phyloP scores from a whole-genome alignment of 2,329 filamentous ascomycete genomes.

The Curvularia verruculosa region DNA sequence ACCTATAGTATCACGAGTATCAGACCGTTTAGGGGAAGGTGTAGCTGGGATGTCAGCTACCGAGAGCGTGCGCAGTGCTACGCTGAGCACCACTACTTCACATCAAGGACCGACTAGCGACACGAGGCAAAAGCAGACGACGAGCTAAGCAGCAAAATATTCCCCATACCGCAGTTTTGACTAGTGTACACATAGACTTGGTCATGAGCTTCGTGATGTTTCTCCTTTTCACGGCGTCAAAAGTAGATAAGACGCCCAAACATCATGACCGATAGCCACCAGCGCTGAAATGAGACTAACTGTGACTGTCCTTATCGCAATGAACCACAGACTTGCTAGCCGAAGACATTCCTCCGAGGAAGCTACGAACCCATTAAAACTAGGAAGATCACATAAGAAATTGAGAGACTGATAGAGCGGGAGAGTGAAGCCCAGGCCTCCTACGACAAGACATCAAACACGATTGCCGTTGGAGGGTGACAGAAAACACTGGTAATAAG shows the following conservation, averaged over 20 bases:
- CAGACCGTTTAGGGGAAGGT: neutral
- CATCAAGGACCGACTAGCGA: neutral
- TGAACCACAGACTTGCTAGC: constrained; percentile 33
- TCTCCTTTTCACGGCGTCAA: constrained; percentile 27
- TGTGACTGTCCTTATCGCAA: constrained; percentile 32
- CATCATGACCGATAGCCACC: constrained; percentile 38
- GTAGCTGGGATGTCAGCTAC: constrained; percentile 28
- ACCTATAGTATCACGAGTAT: neutral
- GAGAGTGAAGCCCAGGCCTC: constrained; percentile 23
- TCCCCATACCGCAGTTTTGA: constrained; percentile 44
- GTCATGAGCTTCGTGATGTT: constrained; percentile 48
- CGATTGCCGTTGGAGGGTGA: constrained; percentile 19
- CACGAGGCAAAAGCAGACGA: neutral
- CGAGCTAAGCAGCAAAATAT: constrained; percentile 25
- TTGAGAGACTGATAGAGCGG: constrained; percentile 17
- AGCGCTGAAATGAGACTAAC: constrained; percentile 33
- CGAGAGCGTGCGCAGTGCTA: constrained; percentile 32
- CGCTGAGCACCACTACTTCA: constrained; percentile 13
- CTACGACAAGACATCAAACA: constrained; percentile 40
- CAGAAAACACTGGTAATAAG: constrained; percentile 16
- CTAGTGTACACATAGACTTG: constrained; percentile 48
- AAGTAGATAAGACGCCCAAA: constrained; percentile 36
- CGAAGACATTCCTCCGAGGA: constrained; percentile 28
- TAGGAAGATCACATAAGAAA: constrained; percentile 33
- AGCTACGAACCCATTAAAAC: constrained; percentile 31